Evolutionary conservation across 805 yeast genomes (phyloP).

Genomic region (Vanderwaltozyma yarrowii): DNA sequence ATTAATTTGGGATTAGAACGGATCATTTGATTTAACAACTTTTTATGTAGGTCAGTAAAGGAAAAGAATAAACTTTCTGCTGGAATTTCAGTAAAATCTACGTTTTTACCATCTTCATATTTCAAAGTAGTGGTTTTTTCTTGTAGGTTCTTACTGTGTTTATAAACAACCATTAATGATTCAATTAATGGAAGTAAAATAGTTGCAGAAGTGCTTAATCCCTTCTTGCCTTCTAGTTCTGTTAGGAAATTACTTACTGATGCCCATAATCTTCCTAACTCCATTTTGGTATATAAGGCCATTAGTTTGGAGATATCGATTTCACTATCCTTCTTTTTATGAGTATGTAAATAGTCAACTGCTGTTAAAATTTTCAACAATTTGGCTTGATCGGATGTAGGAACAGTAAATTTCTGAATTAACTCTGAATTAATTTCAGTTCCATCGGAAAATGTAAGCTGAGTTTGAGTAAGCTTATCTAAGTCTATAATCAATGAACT

Average conservation of each 20-base stretch:
- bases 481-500: conserved; percentile 46
- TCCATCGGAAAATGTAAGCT: conserved; percentile 30
- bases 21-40: conserved; percentile 83
- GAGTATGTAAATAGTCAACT: conserved; percentile 66
- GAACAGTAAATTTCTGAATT: conserved; percentile 59
- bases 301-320: conserved; percentile 38
- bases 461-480: conserved; percentile 36
- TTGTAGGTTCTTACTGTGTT: conserved; percentile 48
- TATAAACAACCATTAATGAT: conserved; percentile 92
- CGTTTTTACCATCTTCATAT: conserved; percentile 46
- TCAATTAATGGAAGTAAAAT: conserved; percentile 80
- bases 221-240: conserved; percentile 48
- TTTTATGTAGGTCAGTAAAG: conserved; percentile 82
- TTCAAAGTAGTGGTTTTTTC: conserved; percentile 41
- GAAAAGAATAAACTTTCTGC: conserved; percentile 71
- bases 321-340: conserved; percentile 17
- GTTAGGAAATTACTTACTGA: conserved; percentile 65
- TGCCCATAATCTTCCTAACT: conserved; percentile 76
- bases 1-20: conserved; percentile 81
- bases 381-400: conserved; percentile 82
- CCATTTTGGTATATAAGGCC: conserved; percentile 52
- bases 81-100: conserved; percentile 64
- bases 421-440: conserved; percentile 44
- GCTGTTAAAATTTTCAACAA: conserved; percentile 81
- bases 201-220: conserved; percentile 58